Evolutionary conservation across 2,329 filamentous ascomycete genomes (phyloP), one percentile per base, ranked within the genome.

Genomic region (Diplodia seriata): DNA sequence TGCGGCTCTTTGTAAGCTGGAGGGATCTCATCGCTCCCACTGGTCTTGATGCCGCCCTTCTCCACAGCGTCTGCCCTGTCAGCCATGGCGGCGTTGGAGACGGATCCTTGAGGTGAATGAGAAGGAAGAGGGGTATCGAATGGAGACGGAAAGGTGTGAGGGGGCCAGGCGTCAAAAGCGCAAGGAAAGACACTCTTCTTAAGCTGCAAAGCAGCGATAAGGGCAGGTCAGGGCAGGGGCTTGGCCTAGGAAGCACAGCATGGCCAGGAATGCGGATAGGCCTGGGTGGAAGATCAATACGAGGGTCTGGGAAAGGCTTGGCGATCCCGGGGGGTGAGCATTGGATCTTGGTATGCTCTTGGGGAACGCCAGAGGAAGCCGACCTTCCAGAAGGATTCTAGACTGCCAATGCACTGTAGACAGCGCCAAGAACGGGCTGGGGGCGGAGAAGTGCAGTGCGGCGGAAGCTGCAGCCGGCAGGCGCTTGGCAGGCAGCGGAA

Each of bases 371-470:
- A 62, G 9, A n/a, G 31, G 33, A 33, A 50, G 57, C 56, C 57
- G 40, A 62, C 57, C 57, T 62, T 62, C 57, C 57, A 62, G 26
- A 62, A 62, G 43, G 20, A 62, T 62, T 62, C 57, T 62, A 62
- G 57, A 29, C 23, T 50, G 57, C 57, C 57, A 62, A 62, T 62
- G 40, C 57, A 50, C 40, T 8, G 40, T 31, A 47, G 26, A 29
- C 55, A 29, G 55, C 9, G 55, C 55, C 55, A n/a, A 59, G 55
- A 23, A 33, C n/a, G 40, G 57, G 26, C 18, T 49, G 55, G 40
- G 36, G 36, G 55, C 33, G 55, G 40, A 59, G 20, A 43, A 20
- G 31, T 6, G 55, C 36, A 59, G 18, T 14, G 12, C 26, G 40
- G 57, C 57, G 57, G 57, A 62, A 20, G 5, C 47, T 50, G 57